These are phyloP conservation scores for Xylaria sp. DNA, from an alignment of 2,329 filamentous ascomycete genomes.

Conservation along the genomic window DNA sequence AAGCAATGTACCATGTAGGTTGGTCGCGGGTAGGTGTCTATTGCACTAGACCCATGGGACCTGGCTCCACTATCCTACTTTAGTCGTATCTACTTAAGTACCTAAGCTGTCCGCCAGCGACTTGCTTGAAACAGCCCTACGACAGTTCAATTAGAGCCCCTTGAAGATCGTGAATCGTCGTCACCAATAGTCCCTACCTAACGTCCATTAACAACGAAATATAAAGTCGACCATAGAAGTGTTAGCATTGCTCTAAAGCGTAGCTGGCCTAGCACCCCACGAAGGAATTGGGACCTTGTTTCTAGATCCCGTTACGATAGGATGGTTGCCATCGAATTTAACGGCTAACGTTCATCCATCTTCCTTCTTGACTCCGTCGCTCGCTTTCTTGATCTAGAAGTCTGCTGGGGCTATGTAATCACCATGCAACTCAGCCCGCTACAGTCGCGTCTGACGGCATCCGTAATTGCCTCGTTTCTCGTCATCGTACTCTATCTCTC, in stretches of 20 bases:
- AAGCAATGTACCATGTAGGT: not conserved
- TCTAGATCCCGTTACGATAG: conserved; percentile 29
- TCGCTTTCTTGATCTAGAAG: conserved; percentile 37
- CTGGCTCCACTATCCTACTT: not conserved
- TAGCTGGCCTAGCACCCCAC: not conserved
- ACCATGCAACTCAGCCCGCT: conserved; percentile 72
- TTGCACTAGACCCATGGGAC: not conserved
- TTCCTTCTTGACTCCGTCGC: conserved; percentile 31
- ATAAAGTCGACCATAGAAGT: conserved; percentile 7
- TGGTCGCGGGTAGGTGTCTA: not conserved
- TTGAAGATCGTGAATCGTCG: conserved; percentile 27
- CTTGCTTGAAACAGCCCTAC: conserved; percentile 33
- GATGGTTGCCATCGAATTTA: conserved; percentile 32
- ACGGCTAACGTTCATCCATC: conserved; percentile 27
- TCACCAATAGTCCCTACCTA: not conserved
- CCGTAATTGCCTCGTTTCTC: conserved; percentile 69
- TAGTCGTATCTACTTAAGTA: too few relatives aligned
- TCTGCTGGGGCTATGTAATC: conserved; percentile 57
- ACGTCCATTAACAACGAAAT: not conserved
- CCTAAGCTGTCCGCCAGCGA: not conserved
- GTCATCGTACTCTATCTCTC: conserved; percentile 70
- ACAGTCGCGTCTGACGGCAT: conserved; percentile 78
- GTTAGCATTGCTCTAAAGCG: conserved; percentile 1
- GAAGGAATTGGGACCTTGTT: not conserved
- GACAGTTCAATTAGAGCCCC: conserved; percentile 30